Base-by-base conservation (phyloP, 2,329 filamentous ascomycete genomes). In the Pezicula rhizophila region DNA sequence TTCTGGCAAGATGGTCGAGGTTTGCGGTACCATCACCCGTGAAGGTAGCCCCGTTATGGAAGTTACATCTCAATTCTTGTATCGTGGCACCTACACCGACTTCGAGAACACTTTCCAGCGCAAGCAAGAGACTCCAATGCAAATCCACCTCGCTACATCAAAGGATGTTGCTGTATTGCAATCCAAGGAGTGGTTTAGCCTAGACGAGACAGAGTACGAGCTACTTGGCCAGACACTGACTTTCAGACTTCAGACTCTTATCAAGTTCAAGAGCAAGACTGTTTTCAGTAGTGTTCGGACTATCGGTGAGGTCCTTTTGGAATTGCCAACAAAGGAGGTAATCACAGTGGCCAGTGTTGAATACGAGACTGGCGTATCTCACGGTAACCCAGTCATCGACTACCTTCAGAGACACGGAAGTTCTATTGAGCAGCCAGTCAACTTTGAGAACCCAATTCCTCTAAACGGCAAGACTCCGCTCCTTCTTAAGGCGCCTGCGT, bases 51-150 rank as follows among this genome's bases (percentile, higher is more conserved):
- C 90, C 5, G 89, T 99, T 54, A 99, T 99, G 93, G 90, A 99
- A 66, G 93, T 99, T 25, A 97, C 91, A 11, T 96, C 90, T 54
- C 93, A 99, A 69, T 99, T 99, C 79, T 70, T 99, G 62, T 99
- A 99, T 77, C 86, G 95, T 44, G 93, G 93, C 49, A 77, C 78
- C 26, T 99, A 99, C 72, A 87, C 80, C 48, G 95, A 99, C 68
- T 99, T 82, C 60, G 87, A 96, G 72, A 99, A 96, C 73, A 99
- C 95, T 6, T 99, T 99, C 83, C 91, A 97, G 73, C 87, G 93
- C 66, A 97, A 96, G 79, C 81, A 84, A 6, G 93, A 99, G 73
- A 95, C 88, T 1, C 91, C 92, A 1, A 93, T 97, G 77, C 88
- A 99, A 70, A 76, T 99, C 25, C 87, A 95, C 64, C 79, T 99